Base-by-base conservation (phyloP, 441 rosid species). In the Manihot esculenta region DNA sequence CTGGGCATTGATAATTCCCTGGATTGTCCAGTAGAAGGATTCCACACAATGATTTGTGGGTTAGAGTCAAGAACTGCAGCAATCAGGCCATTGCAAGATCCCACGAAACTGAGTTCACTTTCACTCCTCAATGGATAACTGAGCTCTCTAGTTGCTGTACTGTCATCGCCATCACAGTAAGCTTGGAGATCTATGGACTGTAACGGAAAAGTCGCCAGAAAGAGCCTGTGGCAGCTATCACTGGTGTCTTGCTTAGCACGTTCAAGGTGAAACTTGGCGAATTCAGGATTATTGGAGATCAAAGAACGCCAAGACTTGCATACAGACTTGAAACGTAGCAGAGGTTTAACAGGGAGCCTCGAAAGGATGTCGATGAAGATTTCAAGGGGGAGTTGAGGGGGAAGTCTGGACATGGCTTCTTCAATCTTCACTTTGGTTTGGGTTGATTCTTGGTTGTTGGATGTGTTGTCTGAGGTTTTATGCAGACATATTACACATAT, bases 21-120 rank as follows among this genome's bases (percentile, higher is more conserved):
- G 27, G 70, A 69, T 26, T 69, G 20, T 66, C 70, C 81, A 14
- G 76, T 58, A 15, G 62, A 72, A 8, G 86, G 83, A 65, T 83
- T 82, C 83, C 78, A 82, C 21, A 50, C 47, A 33, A 12, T 30
- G 23, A 30, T 26, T 24, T 47, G 41, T 0, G 14, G 23, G 14
- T 50, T 74, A 33, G 61, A 68, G 54, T 65, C 72, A 15, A 79
- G 45, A 15, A 56, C 69, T 60, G 75, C 13, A 3, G 81, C 78
- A 7, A 78, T 30, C 73, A 79, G 61, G 24, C 86, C 89, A 27
- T 84, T 9, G 26, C 80, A 76, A 5, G 81, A 79, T 58, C 79
- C 82, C 60, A 62, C 51, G 11, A 84, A 45, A 13, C n/a, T 5
- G 10, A 55, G n/a, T 10, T 2, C 17, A 14, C 55, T 11, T 12